Base-by-base conservation (phyloP, 495 filamentous ascomycete species). In the Penicillium fimorum region DNA sequence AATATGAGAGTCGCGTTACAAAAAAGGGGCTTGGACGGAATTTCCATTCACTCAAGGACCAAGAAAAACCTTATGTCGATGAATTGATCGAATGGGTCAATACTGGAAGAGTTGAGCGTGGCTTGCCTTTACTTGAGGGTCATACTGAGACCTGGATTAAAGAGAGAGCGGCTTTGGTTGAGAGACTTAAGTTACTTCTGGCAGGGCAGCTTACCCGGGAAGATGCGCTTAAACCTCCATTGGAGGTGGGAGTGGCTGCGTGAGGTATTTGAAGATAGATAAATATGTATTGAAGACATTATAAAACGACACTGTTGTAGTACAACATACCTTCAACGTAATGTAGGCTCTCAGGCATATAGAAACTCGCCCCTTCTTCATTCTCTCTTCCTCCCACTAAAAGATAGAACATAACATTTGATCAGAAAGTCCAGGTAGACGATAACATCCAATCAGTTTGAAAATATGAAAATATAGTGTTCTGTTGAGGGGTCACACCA, bases 31-130 rank as follows among this genome's bases (percentile, higher is more conserved):
- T 62, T 17, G 82, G 84, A 5, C 77, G 79, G 29, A 62, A 46
- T 1, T 85, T 87, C 27, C 83, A 85, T 64, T 78, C 76, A 8
- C 62, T 84, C n/a, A 77, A 70, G 46, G 78, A 77, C 18, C 57
- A 69, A 17, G 83, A 86, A 52, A 66, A 82, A 17, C 53, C 57
- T 15, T 87, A 86, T 64, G 84, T 85, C n/a, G 56, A 70, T 10
- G 74, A 77, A 13, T 42, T 87, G 7, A 57, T 83, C 4, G 63
- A 62, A 1, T 85, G 82, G 84, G 69, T 83, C 2, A 87, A 86
- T 63, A 10, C 24, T 6, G 61, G 70, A 9, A 62, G 72, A 11
- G 64, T 40, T 20, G 53, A 55, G 12, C 33, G 41, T 0, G 77
- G 73, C 5, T 58, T 72, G 3, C 33, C 64, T 38, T 53, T 55